Percentiles rank a stretch among this genome's conserved stretches.
Evolutionary conservation across 768 basidiomycete genomes (phyloP).

Genomic region (Tylopilus vinaceipallidus): DNA sequence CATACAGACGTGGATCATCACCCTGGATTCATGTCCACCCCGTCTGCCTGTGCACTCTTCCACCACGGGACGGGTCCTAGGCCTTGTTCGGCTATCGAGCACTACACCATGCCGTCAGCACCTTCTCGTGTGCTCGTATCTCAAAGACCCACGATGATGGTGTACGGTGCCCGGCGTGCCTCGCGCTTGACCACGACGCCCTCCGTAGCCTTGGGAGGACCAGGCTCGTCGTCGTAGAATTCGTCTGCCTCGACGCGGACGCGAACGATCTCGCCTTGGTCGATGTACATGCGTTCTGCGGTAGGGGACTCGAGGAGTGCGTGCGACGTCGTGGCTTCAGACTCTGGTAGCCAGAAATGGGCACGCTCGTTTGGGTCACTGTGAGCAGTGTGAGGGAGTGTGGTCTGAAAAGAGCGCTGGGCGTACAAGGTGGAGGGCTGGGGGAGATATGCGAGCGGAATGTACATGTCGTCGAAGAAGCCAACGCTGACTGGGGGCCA

Average conservation of each 20-base stretch:
- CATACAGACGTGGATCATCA: slow-evolving; percentile 10
- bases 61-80: slow-evolving; percentile 78
- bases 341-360: slow-evolving; percentile 78
- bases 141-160: slow-evolving; percentile 54
- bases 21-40: slow-evolving; percentile 41
- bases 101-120: slow-evolving; percentile 41
- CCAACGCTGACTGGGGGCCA: slow-evolving; percentile 68
- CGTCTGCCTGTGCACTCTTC: slow-evolving; percentile 48
- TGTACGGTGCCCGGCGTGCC: slow-evolving; percentile 58
- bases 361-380: slow-evolving; percentile 83
- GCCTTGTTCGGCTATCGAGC: slow-evolving; percentile 81
- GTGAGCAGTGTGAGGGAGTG: neutral
- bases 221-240: slow-evolving; percentile 84
- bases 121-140: too few relatives aligned
- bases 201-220: slow-evolving; percentile 72
- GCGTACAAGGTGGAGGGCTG: slow-evolving; percentile 77
- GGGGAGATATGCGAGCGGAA: slow-evolving; percentile 77
- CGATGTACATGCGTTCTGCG: slow-evolving; percentile 75
- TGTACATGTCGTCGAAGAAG: slow-evolving; percentile 94
- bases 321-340: slow-evolving; percentile 46
- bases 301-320: slow-evolving; percentile 70
- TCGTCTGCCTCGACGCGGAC: slow-evolving; percentile 80
- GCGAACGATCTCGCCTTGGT: slow-evolving; percentile 71
- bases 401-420: neutral
- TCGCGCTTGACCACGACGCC: slow-evolving; percentile 59